These are phyloP conservation scores for Moesziomyces sp. DNA, from an alignment of 1,284 basidiomycete genomes.

Conservation along the genomic window DNA sequence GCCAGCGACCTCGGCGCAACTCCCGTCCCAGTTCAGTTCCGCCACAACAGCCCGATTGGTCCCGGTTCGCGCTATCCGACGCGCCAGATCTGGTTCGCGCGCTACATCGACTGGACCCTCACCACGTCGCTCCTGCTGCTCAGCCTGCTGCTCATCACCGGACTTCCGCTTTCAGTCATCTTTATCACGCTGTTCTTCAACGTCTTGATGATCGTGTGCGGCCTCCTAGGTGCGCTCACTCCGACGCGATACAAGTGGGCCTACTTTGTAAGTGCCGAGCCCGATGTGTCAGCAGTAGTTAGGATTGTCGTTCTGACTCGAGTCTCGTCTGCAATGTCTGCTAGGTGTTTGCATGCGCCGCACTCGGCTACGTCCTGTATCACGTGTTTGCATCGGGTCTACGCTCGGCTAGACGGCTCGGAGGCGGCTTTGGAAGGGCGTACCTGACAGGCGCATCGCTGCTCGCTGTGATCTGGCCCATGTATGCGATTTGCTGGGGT, in stretches of 20 bases:
- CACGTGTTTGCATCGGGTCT: slow-evolving; percentile 66
- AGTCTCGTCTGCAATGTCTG: no score
- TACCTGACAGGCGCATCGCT: slow-evolving; percentile 69
- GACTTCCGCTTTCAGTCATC: slow-evolving; percentile 72
- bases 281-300: no score
- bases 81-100: slow-evolving; percentile 73
- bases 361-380: slow-evolving; percentile 68
- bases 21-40: slow-evolving; percentile 71
- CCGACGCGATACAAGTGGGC: slow-evolving; percentile 72
- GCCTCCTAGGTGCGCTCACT: slow-evolving; percentile 73
- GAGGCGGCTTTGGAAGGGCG: slow-evolving; percentile 67
- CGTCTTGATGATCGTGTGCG: slow-evolving; percentile 70
- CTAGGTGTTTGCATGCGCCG: slow-evolving; percentile 68
- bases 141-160: slow-evolving; percentile 72
- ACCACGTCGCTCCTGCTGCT: slow-evolving; percentile 74
- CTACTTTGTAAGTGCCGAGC: slow-evolving; percentile 58
- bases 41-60: slow-evolving; percentile 53
- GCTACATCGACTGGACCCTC: slow-evolving; percentile 67
- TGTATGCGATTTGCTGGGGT: slow-evolving; percentile 69
- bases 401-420: slow-evolving; percentile 68
- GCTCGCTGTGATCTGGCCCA: slow-evolving; percentile 48
- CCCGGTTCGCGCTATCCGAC: slow-evolving; percentile 56
- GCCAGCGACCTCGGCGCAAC: slow-evolving; percentile 75
- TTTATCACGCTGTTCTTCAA: slow-evolving; percentile 73
- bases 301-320: no score